Base-by-base conservation (phyloP, 2,329 filamentous ascomycete species). In the Cercospora canescens region DNA sequence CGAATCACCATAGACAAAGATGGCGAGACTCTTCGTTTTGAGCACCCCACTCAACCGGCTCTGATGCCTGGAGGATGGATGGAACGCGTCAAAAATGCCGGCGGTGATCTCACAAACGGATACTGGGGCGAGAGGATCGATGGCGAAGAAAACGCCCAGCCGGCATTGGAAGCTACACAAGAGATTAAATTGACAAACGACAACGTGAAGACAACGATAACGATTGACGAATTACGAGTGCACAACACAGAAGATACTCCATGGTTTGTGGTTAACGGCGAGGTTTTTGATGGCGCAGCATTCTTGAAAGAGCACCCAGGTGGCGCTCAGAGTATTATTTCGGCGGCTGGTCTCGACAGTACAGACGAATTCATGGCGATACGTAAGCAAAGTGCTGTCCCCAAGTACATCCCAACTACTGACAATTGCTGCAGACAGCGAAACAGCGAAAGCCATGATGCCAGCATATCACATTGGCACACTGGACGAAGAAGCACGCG, bases 391-490 rank as follows among this genome's bases (percentile, higher is more conserved):
- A 4, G 1, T 39, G 4, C 16, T 61, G 4, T 9, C 41, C 34
- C 5, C 55, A 7, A 34, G 3, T 26, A 12, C 16, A 28, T 8
- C 12, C 6, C 5, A 6, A 4, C 18, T 28, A 64, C 54, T 60
- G n/a, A 54, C 34, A 34, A 6, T n/a, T 14, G 18, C 63, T 59
- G 45, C 74, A 94, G 92, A 97, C 77, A 94, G 91, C 76, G 93
- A 97, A 80, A 96, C 91, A 16, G 94, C 94, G 35, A 97, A 96
- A 80, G 86, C 85, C 18, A 96, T 96, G 93, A 93, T 97, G 90
- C 85, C 87, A 11, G 79, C 85, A 52, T 96, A 96, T 75, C 93
- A 97, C 77, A 88, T 97, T 70, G 94, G 94, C 59, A 88, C 88
- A 0, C 85, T 97, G 12, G 87, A 91, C 71, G 81, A 87, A 69